These are phyloP conservation scores for Kazachstania sp. DNA, from an alignment of 1,139 yeast species.

Conservation along the genomic window DNA sequence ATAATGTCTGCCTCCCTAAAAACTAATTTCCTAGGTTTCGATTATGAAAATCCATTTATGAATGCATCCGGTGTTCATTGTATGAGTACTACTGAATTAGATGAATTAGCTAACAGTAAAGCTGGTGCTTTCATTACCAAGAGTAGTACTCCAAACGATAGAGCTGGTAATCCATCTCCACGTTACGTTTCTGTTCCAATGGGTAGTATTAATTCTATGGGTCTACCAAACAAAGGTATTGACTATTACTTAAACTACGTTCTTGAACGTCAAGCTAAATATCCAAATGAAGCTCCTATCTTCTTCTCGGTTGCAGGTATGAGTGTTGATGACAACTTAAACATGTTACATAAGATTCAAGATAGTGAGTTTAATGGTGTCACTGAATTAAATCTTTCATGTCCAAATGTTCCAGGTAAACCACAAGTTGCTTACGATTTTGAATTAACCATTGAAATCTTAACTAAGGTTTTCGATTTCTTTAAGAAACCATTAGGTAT, in stretches of 20 bases:
- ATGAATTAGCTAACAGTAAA: slow-evolving; percentile 17
- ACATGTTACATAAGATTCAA: slow-evolving; percentile 17
- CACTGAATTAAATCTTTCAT: slow-evolving; percentile 25
- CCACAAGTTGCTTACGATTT: slow-evolving; percentile 53
- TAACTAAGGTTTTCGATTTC: slow-evolving; percentile 35
- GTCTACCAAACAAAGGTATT: slow-evolving; percentile 25
- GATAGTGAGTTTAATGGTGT: slow-evolving; percentile 22
- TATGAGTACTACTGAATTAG: slow-evolving; percentile 20
- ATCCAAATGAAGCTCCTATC: slow-evolving; percentile 13
- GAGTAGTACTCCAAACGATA: slow-evolving; percentile 20
- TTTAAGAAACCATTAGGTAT: slow-evolving; percentile 26
- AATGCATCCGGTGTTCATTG: slow-evolving; percentile 30
- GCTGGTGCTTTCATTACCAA: slow-evolving; percentile 28
- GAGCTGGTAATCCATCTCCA: slow-evolving; percentile 28
- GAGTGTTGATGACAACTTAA: slow-evolving; percentile 24
- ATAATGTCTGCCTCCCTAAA: slow-evolving; percentile 8
- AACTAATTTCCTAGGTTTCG: slow-evolving; percentile 15
- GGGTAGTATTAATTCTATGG: slow-evolving; percentile 29
- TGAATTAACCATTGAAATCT: slow-evolving; percentile 42
- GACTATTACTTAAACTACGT: slow-evolving; percentile 24
- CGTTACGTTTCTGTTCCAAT: slow-evolving; percentile 25
- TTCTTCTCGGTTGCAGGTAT: slow-evolving; percentile 28
- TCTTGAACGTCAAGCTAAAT: slow-evolving; percentile 13
- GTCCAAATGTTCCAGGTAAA: slow-evolving; percentile 30
- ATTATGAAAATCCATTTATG: slow-evolving; percentile 25